A percentile compares a stretch with the other conserved stretches of the same genome.
These are phyloP conservation scores for Dianthus caryophyllus DNA, from an alignment of 148 eudicot species.

Conservation along the genomic window DNA sequence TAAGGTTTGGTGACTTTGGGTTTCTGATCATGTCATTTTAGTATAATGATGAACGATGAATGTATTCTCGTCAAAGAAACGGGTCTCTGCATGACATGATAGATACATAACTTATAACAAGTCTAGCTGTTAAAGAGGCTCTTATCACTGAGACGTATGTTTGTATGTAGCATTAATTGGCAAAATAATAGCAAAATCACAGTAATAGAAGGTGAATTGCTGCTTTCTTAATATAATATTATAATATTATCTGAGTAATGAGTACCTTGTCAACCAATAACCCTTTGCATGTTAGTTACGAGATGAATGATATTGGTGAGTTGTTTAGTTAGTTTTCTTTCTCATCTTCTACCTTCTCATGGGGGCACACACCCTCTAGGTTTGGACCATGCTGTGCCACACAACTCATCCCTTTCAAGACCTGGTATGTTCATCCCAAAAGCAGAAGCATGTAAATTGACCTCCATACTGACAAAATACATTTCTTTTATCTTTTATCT, in stretches of 20 bases:
- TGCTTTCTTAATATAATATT: neutral
- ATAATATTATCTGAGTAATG: neutral
- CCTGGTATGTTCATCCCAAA: constrained; percentile 20
- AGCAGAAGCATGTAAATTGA: neutral
- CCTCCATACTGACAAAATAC: neutral
- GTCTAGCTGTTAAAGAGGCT: neutral
- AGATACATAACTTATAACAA: neutral
- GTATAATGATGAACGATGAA: neutral
- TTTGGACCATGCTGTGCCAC: constrained; percentile 14
- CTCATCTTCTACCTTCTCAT: neutral
- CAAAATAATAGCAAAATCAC: neutral
- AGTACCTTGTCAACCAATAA: neutral
- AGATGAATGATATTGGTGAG: neutral
- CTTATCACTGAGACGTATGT: neutral
- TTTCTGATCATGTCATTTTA: neutral
- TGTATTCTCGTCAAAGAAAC: neutral
- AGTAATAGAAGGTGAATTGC: neutral
- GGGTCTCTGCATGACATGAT: neutral
- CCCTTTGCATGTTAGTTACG: neutral
- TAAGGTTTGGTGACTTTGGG: neutral
- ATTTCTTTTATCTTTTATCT: constrained; percentile 3
- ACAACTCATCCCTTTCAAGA: constrained; percentile 20
- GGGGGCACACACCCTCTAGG: constrained; percentile 15
- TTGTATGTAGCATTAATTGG: neutral
- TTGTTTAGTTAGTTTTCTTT: neutral